Evolutionary conservation across 2,329 filamentous ascomycete genomes (phyloP), one percentile per base, ranked within the genome.

Genomic region (Exophiala alcalophila): DNA sequence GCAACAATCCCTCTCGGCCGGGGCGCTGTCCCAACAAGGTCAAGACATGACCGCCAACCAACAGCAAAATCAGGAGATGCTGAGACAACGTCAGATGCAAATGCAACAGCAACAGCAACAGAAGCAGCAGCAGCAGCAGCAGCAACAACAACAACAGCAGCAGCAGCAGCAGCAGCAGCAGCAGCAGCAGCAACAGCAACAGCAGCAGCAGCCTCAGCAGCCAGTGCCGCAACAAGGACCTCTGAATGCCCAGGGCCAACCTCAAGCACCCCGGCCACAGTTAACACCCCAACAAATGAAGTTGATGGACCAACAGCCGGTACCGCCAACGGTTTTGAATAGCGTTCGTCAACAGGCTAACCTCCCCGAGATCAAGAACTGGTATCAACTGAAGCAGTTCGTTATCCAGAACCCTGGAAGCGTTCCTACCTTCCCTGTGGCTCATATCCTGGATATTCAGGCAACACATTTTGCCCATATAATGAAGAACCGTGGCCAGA

Each of bases 111-210:
- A 39, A 18, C 48, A 49, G 27, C 49, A 52, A 25, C 44, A 49
- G 35, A 62, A 65, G 27, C 61, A 62, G 35, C 63, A 59, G 34
- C 55, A 57, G 10, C 57, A 53, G 37, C 56, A 54, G 19, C 49
- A 57, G 37, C 53, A 47, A 39, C 56, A 49, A 40, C 55, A 54
- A n/a, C 41, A 52, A 25, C 56, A 57, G 19, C 51, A 49, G 32
- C 39, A 38, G 9, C 60, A 64, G 26, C 60, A 61, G 33, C 63
- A 59, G 35, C 52, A 55, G 8, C 58, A 53, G 34, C 52, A 50
- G 20, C 48, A 57, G 39, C 49, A 57, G 37, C 53, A 47, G 38
- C 56, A 49, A 40, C 55, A 54, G n/a, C 41, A 52, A 25, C 56
- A 57, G 19, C 51, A 49, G 32, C 39, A 38, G 9, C 60, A 64